Conservation (phyloP, 306 rosid species). For the Sesbania bispinosa region DNA sequence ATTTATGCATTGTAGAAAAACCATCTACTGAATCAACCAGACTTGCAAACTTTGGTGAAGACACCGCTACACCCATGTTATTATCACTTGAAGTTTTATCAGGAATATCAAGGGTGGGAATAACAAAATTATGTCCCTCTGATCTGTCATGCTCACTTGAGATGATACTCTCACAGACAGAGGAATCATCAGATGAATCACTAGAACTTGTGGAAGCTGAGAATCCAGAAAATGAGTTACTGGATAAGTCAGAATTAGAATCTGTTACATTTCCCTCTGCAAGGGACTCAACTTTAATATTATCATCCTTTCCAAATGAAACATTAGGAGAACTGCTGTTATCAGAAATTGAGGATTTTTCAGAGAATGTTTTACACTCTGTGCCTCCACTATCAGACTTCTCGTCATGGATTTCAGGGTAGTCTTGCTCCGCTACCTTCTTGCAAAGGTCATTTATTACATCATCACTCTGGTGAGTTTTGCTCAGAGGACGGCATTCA, state of each 20-base stretch:
- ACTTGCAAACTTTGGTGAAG: slow-evolving; percentile 83
- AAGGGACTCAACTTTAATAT: slow-evolving; percentile 38
- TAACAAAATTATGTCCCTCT: slow-evolving; percentile 45
- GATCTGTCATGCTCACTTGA: slow-evolving; percentile 58
- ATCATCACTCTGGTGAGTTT: slow-evolving; percentile 13
- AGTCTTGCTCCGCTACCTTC: slow-evolving; percentile 36
- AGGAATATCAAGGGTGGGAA: slow-evolving; percentile 39
- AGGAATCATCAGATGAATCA: slow-evolving; percentile 72
- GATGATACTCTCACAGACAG: slow-evolving; percentile 62
- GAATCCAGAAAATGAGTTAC: slow-evolving; percentile 79
- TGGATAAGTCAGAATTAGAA: slow-evolving; percentile 53
- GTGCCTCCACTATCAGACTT: slow-evolving; percentile 24
- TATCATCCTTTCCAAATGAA: slow-evolving; percentile 40
- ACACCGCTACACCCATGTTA: slow-evolving; percentile 36
- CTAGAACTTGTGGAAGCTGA: slow-evolving; percentile 48
- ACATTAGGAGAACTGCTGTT: slow-evolving; percentile 28
- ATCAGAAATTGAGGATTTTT: slow-evolving; percentile 28
- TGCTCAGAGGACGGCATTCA: slow-evolving; percentile 64
- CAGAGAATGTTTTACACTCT: slow-evolving; percentile 12
- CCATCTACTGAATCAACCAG: slow-evolving; percentile 57
- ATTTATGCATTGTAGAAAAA: slow-evolving; percentile 38
- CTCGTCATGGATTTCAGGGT: slow-evolving; percentile 25
- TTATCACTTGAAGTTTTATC: slow-evolving; percentile 28
- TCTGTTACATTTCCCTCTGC: slow-evolving; percentile 35
- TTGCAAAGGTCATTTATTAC: slow-evolving; percentile 30